Evolutionary conservation across 2,329 filamentous ascomycete genomes (phyloP).

Genomic region (Cytospora mali): DNA sequence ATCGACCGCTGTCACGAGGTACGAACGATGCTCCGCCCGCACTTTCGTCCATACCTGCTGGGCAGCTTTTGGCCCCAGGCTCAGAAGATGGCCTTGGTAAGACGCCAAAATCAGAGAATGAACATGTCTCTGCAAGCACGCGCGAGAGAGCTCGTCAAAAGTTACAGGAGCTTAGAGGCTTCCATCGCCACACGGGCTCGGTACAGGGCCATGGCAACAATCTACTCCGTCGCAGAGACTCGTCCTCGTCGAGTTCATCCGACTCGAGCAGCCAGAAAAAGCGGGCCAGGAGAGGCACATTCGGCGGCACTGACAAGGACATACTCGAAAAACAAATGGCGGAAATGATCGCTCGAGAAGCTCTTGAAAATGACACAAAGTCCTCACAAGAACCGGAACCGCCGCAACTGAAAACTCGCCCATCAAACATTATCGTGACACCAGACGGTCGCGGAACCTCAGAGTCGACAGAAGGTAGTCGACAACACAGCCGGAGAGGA

Average conservation of each 20-base stretch:
- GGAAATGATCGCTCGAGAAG: constrained; percentile 61
- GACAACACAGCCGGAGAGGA: constrained; percentile 39
- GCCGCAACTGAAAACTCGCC: constrained; percentile 38
- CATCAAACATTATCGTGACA: constrained; percentile 38
- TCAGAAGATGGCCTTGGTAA: constrained; percentile 35
- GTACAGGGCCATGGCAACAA: constrained; percentile 49
- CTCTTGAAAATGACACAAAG: constrained; percentile 45
- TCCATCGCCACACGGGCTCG: constrained; percentile 56
- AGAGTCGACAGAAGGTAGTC: constrained; percentile 37
- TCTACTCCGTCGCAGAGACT: constrained; percentile 54
- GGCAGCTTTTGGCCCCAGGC: constrained; percentile 23
- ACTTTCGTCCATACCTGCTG: neutral
- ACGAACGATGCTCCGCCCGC: constrained; percentile 25
- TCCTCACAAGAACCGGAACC: constrained; percentile 36
- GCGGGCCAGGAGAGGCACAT: constrained; percentile 49
- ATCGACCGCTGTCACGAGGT: constrained; percentile 35
- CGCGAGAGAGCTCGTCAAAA: constrained; percentile 64
- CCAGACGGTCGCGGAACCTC: constrained; percentile 36
- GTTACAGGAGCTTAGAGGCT: constrained; percentile 58
- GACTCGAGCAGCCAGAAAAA: constrained; percentile 54
- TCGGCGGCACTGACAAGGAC: constrained; percentile 53
- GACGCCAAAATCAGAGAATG: constrained; percentile 41
- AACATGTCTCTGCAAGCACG: constrained; percentile 53
- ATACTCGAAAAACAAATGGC: constrained; percentile 64
- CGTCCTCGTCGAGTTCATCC: constrained; percentile 63